These are phyloP conservation scores for Thelephora terrestris DNA, from an alignment of 1,284 basidiomycete genomes.

Conservation along the genomic window DNA sequence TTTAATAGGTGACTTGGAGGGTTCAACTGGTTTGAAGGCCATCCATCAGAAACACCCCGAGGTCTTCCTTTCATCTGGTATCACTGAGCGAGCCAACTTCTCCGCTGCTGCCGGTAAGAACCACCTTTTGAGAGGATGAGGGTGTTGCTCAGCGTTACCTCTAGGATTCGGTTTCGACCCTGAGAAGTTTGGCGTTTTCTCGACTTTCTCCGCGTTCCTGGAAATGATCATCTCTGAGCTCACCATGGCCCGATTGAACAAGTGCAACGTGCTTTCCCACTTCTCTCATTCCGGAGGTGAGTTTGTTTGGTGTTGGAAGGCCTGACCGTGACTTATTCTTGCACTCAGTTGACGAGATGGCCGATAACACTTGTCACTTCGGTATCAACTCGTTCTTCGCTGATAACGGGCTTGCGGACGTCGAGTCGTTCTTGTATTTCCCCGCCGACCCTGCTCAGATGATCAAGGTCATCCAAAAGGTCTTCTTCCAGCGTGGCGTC, in stretches of 20 bases:
- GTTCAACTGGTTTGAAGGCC: slow-evolving; percentile 75
- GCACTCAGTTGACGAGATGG: slow-evolving; percentile 58
- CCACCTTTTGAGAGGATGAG: slow-evolving; percentile 35
- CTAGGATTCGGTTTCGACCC: slow-evolving; percentile 74
- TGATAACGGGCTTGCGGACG: slow-evolving; percentile 75
- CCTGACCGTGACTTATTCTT: slow-evolving; percentile 1
- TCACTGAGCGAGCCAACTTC: slow-evolving; percentile 77
- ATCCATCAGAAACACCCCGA: slow-evolving; percentile 85
- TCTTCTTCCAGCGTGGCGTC: slow-evolving; percentile 73
- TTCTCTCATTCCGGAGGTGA: slow-evolving; percentile 80
- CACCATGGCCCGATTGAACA: slow-evolving; percentile 83
- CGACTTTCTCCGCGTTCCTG: slow-evolving; percentile 81
- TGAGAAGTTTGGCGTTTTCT: slow-evolving; percentile 73
- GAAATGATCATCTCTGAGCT: slow-evolving; percentile 83
- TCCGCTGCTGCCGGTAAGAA: slow-evolving; percentile 56
- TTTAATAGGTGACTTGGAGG: slow-evolving; percentile 62
- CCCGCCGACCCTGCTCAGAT: slow-evolving; percentile 76
- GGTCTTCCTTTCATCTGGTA: slow-evolving; percentile 74
- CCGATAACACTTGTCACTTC: slow-evolving; percentile 81
- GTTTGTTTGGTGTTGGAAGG: slow-evolving; percentile 11
- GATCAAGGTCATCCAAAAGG: slow-evolving; percentile 61
- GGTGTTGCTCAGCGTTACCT: slow-evolving; percentile 75
- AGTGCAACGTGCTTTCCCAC: slow-evolving; percentile 77
- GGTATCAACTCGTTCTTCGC: slow-evolving; percentile 80
- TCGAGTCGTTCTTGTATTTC: slow-evolving; percentile 75